Evolutionary conservation across 306 rosid species (phyloP), one percentile per base, ranked within the genome.

Genomic region (Delonix regia): DNA sequence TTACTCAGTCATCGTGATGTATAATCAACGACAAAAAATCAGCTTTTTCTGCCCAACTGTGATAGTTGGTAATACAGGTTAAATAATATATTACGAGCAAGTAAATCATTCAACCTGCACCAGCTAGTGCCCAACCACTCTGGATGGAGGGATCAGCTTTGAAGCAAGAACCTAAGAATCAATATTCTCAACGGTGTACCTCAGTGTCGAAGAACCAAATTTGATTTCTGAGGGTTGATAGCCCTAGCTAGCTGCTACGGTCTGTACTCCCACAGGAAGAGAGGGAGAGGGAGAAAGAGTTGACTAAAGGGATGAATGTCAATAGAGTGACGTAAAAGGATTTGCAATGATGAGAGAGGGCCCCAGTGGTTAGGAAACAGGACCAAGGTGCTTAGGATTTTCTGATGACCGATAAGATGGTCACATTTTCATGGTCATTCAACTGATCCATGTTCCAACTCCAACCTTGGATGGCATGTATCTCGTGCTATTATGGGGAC

Each of bases 301-400:
- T 76, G 86, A 71, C 79, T 77, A 41, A 41, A 36, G 38, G 25
- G 76, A 28, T 19, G 28, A 62, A 70, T 57, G 84, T 85, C 80
- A 69, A 83, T 65, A 51, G 18, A 67, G 78, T 83, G 87, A 88
- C 85, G 88, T 42, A 55, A 74, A 67, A 64, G 70, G 79, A 63
- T 34, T 79, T 71, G 52, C 47, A 73, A 80, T 80, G 39, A 88
- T 83, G 36, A 57, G 70, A 52, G 64, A 39, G 71, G 86, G 79
- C 62, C 81, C 86, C 69, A 70, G 85, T 79, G 21, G 87, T 70
- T 86, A 67, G 74, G 78, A 84, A 21, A 64, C 36, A 25, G 16
- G 11, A 76, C 78, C 57, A 60, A 44, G 60, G 75, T 68, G 36
- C 60, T 71, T 71, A 19, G 27, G 19, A 81, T 22, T 41, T 66